Evolutionary conservation across 2,329 filamentous ascomycete genomes (phyloP), one percentile per base, ranked within the genome.

Genomic region (Aspergillus sojae): DNA sequence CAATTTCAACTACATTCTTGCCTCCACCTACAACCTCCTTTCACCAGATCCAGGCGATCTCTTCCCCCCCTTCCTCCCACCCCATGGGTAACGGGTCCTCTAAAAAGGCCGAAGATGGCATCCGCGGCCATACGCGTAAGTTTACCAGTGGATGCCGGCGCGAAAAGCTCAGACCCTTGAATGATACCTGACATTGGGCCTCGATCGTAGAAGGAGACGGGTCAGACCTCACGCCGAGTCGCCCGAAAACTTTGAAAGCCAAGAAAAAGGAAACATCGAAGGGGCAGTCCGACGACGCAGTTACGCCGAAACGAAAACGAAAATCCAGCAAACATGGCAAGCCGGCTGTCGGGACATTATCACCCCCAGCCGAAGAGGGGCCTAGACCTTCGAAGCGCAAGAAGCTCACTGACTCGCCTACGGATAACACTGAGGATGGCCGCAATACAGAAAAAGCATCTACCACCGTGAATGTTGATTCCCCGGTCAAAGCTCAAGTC

Each of bases 321-420:
- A 46, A 46, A 30, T 58, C 50, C 30, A 34, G 5, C 11, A 30
- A 62, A 21, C 34, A 52, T 30, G 39, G 26, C 43, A 57, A 60
- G 26, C 11, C 14, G 26, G 41, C 56, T 26, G 32, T 32, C 39
- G 39, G 46, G 48, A 39, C 52, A 14, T 41, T 43, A 12, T 30
- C 62, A 10, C 36, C 43, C 39, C 48, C 45, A 52, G 57, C 60
- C 14, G 58, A 64, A 19, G 60, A 66, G 28, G 46, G 54, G n/a
- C 39, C 66, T 23, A 69, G 65, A 2, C 63, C 67, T 14, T 46
- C 61, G 36, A 77, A 76, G 64, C 72, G 75, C 57, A 77, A 73
- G 60, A 72, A 71, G 32, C 57, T 67, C 4, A 32, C 19, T 21
- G 62, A 68, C 23, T 67, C 66, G 30, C 58, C 61, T 30, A 67